Evolutionary conservation across 441 rosid species (phyloP).

Genomic region (Populus trichocarpa): DNA sequence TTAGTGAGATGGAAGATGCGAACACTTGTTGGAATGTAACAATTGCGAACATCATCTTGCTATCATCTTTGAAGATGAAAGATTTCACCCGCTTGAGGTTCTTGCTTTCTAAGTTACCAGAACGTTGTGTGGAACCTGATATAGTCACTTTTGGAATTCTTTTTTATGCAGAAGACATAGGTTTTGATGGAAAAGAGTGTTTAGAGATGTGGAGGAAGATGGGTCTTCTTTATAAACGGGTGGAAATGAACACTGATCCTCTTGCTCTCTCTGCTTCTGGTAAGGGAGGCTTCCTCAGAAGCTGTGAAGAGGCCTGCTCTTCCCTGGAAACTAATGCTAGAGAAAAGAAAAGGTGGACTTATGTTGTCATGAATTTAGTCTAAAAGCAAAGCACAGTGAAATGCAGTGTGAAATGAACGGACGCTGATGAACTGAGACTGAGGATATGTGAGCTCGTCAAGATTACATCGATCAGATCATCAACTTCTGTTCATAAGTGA

Average conservation of each 20-base stretch:
- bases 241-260: conserved; percentile 55
- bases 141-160: conserved; percentile 60
- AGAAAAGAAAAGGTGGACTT: conserved; percentile 41
- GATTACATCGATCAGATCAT: background rate
- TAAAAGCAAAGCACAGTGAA: conserved; percentile 19
- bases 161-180: conserved; percentile 40
- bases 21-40: conserved; percentile 48
- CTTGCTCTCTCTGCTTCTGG: conserved; percentile 63
- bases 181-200: conserved; percentile 38
- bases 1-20: conserved; percentile 49
- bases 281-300: conserved; percentile 50
- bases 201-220: conserved; percentile 51
- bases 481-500: too few species aligned
- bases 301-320: conserved; percentile 40
- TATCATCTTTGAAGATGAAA: conserved; percentile 54
- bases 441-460: background rate
- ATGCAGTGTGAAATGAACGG: background rate
- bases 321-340: conserved; percentile 31
- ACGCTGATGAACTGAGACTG: background rate
- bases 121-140: conserved; percentile 45
- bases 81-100: conserved; percentile 40
- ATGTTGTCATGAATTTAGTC: conserved; percentile 43
- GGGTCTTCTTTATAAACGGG: conserved; percentile 50
- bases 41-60: conserved; percentile 41
- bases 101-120: conserved; percentile 30